These are phyloP conservation scores for Sphagnum fallax DNA, from an alignment of 228 moss, liverwort and hornwort species.

Conservation along the genomic window DNA sequence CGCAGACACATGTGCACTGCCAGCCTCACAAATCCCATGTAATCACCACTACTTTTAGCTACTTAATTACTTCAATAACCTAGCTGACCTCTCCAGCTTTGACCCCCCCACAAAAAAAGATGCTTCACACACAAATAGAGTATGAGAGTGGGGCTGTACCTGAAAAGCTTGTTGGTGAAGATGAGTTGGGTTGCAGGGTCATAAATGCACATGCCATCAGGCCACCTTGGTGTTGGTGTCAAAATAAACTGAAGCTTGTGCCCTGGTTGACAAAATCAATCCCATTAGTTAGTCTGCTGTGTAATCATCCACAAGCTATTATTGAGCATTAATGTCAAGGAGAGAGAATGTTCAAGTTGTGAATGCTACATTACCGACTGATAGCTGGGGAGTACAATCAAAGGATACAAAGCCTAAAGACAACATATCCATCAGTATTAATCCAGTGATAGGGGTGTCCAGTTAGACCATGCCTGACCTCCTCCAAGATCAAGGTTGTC, in stretches of 20 bases:
- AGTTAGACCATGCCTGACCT: slow-evolving; percentile 30
- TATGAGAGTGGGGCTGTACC: slow-evolving; percentile 28
- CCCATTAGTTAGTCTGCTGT: neutral
- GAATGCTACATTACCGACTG: too few relatives aligned
- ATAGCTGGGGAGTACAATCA: too few relatives aligned
- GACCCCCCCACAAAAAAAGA: too few relatives aligned
- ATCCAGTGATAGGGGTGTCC: neutral
- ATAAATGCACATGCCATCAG: slow-evolving; percentile 83
- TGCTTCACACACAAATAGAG: neutral
- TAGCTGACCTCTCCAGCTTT: too few relatives aligned
- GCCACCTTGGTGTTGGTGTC: slow-evolving; percentile 95
- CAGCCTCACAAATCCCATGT: too few relatives aligned
- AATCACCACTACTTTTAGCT: too few relatives aligned
- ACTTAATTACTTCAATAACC: too few relatives aligned
- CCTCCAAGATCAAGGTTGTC: slow-evolving; percentile 75
- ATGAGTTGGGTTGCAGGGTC: slow-evolving; percentile 79
- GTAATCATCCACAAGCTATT: neutral
- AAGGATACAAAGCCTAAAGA: too few relatives aligned
- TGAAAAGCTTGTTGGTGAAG: slow-evolving; percentile 93
- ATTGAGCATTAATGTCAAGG: neutral
- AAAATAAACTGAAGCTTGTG: slow-evolving; percentile 75
- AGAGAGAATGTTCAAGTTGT: neutral
- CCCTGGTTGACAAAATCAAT: slow-evolving; percentile 31
- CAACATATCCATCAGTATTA: too few relatives aligned
- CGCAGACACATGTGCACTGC: slow-evolving; percentile 74